Evolutionary conservation across 306 rosid genomes (phyloP).

Genomic region (Bauhinia variegata): DNA sequence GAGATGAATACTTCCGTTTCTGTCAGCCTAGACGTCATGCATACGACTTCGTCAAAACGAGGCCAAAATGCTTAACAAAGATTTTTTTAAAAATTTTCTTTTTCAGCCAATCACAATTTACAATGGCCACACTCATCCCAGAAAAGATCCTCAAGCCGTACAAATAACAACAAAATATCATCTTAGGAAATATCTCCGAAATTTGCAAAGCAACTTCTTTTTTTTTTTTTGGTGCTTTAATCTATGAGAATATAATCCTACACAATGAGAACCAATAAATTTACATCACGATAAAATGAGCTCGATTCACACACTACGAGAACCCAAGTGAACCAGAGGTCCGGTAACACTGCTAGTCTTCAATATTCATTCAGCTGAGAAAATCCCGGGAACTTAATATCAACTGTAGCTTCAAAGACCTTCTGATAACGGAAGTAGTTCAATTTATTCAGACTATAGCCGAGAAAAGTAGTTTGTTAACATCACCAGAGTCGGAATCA

Average conservation of each 20-base stretch:
- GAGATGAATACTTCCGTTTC: too few relatives aligned
- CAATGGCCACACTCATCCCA: too few relatives aligned
- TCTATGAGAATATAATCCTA: background rate
- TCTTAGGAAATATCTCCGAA: background rate
- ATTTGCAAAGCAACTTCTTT: conserved; percentile 2
- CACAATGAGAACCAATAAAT: conserved; percentile 6
- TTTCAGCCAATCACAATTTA: too few relatives aligned
- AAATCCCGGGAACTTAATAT: conserved; percentile 12
- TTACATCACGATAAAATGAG: background rate
- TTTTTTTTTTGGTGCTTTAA: background rate
- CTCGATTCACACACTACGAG: too few relatives aligned
- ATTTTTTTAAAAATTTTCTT: too few relatives aligned
- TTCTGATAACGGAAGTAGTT: conserved; percentile 20
- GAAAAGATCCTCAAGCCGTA: too few relatives aligned
- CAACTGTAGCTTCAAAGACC: conserved; percentile 1
- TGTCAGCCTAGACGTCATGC: too few relatives aligned
- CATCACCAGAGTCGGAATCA: conserved; percentile 57
- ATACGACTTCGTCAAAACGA: too few relatives aligned
- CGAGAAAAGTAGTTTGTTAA: conserved; percentile 82
- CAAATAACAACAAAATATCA: background rate
- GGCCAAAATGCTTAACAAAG: too few relatives aligned
- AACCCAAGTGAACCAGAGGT: too few relatives aligned
- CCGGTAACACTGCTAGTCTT: conserved; percentile 13
- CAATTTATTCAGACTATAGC: conserved; percentile 64
- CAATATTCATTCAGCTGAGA: conserved; percentile 1